A percentile compares a stretch with the other conserved stretches of the same genome.
phyloP scores from a whole-genome alignment of 768 basidiomycete species.

The Gloeopeniophorella convolvens region DNA sequence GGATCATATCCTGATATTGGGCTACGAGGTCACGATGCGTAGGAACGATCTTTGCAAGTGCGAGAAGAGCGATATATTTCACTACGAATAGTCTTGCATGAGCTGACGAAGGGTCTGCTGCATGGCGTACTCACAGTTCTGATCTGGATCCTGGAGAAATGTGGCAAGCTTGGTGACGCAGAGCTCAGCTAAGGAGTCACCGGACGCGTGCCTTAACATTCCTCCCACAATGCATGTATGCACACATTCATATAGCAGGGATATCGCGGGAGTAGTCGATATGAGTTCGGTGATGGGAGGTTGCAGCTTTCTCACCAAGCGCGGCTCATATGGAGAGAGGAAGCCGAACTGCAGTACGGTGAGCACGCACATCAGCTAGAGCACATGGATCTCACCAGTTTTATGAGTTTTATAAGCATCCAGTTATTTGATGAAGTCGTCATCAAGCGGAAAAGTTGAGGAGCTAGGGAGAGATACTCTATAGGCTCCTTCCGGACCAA shows the following conservation, averaged over 20 bases:
- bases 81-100: slow-evolving; percentile 43
- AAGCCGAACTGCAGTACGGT: slow-evolving; percentile 70
- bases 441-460: slow-evolving; percentile 86
- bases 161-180: slow-evolving; percentile 92
- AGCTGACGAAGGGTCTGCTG: not conserved
- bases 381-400: slow-evolving; percentile 54
- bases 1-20: slow-evolving; percentile 86
- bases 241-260: slow-evolving; percentile 95
- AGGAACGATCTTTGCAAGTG: slow-evolving; percentile 93
- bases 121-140: slow-evolving; percentile 67
- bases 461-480: slow-evolving; percentile 82
- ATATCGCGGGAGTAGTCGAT: slow-evolving; percentile 91
- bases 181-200: slow-evolving; percentile 70
- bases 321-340: slow-evolving; percentile 85
- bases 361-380: not conserved
- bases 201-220: slow-evolving; percentile 79
- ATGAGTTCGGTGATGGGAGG: slow-evolving; percentile 94
- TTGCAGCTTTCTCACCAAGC: slow-evolving; percentile 90
- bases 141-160: slow-evolving; percentile 89
- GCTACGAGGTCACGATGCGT: slow-evolving; percentile 85
- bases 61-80: slow-evolving; percentile 93
- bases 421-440: slow-evolving; percentile 96
- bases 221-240: slow-evolving; percentile 97
- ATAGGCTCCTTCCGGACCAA: slow-evolving; percentile 72
- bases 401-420: slow-evolving; percentile 99